These are phyloP conservation scores for Musa schizocarpa DNA, from an alignment of 176 grass and related monocot genomes.

Conservation along the genomic window DNA sequence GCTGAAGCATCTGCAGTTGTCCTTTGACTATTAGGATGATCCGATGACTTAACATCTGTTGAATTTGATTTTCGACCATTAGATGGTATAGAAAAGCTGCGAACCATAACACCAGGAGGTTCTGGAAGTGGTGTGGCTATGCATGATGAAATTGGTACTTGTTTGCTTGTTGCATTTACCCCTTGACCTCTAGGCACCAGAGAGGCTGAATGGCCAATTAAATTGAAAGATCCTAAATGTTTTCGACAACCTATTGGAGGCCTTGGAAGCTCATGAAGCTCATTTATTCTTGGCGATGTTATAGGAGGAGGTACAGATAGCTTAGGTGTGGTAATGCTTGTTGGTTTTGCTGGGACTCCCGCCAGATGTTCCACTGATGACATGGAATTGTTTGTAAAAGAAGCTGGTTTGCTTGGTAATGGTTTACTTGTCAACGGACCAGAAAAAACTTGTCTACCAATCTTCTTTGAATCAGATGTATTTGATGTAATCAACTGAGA, in stretches of 20 bases:
- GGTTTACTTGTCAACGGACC: slow-evolving; percentile 48
- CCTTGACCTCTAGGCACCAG: slow-evolving; percentile 54
- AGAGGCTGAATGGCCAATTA: slow-evolving; percentile 71
- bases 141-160: slow-evolving; percentile 26
- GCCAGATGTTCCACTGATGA: slow-evolving; percentile 43
- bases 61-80: slow-evolving; percentile 35
- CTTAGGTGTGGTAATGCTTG: slow-evolving; percentile 43
- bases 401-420: slow-evolving; percentile 2
- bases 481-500: slow-evolving; percentile 25
- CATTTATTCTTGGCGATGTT: slow-evolving; percentile 73
- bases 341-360: slow-evolving; percentile 26
- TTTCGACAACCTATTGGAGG: slow-evolving; percentile 46
- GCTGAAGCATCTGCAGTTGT: neutral
- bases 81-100: slow-evolving; percentile 95
- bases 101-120: slow-evolving; percentile 58
- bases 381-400: neutral
- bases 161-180: slow-evolving; percentile 36
- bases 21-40: neutral
- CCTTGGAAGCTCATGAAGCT: slow-evolving; percentile 88
- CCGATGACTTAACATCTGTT: slow-evolving; percentile 30
- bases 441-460: slow-evolving; percentile 48
- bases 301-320: slow-evolving; percentile 26
- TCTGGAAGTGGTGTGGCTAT: slow-evolving; percentile 76
- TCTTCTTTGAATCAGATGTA: slow-evolving; percentile 41
- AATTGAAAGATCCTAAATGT: slow-evolving; percentile 32